Conservation (phyloP, 495 filamentous ascomycete genomes). For the Neurospora sp. region DNA sequence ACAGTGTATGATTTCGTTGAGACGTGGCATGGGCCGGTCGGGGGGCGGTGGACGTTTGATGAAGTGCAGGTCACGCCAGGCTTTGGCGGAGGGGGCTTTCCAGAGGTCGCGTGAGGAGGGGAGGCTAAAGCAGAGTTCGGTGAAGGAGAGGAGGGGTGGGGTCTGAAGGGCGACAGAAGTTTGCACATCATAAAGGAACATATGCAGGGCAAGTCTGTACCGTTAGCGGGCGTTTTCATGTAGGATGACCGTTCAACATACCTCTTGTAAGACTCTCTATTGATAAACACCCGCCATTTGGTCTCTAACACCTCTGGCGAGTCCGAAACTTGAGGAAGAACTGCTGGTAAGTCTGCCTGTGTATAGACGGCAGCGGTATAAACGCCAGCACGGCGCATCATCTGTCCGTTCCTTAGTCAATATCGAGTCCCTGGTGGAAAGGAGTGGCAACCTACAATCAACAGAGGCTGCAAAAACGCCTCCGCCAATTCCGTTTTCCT, state of each 20-base stretch:
- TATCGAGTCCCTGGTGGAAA: background rate
- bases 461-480: constrained; percentile 40
- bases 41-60: background rate
- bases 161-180: constrained; percentile 40
- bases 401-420: constrained; percentile 6
- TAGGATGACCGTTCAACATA: background rate
- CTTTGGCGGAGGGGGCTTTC: constrained; percentile 37
- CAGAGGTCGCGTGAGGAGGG: constrained; percentile 40
- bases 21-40: constrained; percentile 5
- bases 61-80: constrained; percentile 41
- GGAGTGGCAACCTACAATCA: constrained; percentile 21
- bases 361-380: constrained; percentile 4
- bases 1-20: constrained; percentile 9
- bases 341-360: background rate
- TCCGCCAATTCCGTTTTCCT: constrained; percentile 53
- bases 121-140: constrained; percentile 45
- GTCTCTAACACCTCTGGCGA: constrained; percentile 29
- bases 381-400: constrained; percentile 28
- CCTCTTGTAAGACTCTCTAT: constrained; percentile 32
- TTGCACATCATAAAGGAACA: constrained; percentile 45
- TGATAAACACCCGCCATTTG: constrained; percentile 40
- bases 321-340: constrained; percentile 27
- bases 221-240: background rate
- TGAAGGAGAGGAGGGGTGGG: constrained; percentile 45
- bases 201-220: constrained; percentile 37